Conservation (phyloP, 2,329 filamentous ascomycete genomes). For the Truncatella angustata region DNA sequence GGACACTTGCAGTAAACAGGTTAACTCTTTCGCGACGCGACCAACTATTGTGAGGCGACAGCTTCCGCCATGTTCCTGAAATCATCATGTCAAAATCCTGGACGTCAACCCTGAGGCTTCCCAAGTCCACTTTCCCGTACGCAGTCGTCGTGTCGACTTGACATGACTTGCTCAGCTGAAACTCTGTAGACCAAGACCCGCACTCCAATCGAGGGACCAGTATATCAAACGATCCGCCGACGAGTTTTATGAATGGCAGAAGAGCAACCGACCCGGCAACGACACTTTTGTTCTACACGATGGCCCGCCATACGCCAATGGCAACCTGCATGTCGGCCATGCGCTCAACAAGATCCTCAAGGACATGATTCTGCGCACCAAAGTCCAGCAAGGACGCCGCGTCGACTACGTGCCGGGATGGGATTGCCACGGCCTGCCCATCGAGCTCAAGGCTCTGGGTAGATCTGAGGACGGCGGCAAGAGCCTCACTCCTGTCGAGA, state of each 20-base stretch:
- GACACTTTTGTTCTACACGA: slow-evolving; percentile 82
- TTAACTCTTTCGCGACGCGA: neutral
- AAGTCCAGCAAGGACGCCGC: slow-evolving; percentile 73
- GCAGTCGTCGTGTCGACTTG: slow-evolving; percentile 18
- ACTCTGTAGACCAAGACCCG: slow-evolving; percentile 47
- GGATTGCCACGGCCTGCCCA: slow-evolving; percentile 97
- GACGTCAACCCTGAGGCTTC: slow-evolving; percentile 73
- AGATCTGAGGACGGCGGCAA: slow-evolving; percentile 31
- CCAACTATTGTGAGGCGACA: neutral
- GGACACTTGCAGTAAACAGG: neutral
- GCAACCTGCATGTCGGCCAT: slow-evolving; percentile 86
- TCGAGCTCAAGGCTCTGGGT: slow-evolving; percentile 91
- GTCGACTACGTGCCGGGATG: slow-evolving; percentile 88
- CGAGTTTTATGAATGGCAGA: slow-evolving; percentile 88
- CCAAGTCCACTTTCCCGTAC: slow-evolving; percentile 72
- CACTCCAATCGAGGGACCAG: slow-evolving; percentile 44
- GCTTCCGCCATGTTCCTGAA: slow-evolving; percentile 9
- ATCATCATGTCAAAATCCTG: slow-evolving; percentile 42
- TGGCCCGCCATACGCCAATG: slow-evolving; percentile 96
- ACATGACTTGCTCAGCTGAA: slow-evolving; percentile 16
- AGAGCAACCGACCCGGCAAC: slow-evolving; percentile 47
- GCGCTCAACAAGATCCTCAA: slow-evolving; percentile 96
- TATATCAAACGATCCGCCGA: slow-evolving; percentile 80
- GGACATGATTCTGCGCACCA: slow-evolving; percentile 82
- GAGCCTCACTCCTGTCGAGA: slow-evolving; percentile 50